phyloP scores from a whole-genome alignment of 306 rosid species.

The Citrullus colocynthis region DNA sequence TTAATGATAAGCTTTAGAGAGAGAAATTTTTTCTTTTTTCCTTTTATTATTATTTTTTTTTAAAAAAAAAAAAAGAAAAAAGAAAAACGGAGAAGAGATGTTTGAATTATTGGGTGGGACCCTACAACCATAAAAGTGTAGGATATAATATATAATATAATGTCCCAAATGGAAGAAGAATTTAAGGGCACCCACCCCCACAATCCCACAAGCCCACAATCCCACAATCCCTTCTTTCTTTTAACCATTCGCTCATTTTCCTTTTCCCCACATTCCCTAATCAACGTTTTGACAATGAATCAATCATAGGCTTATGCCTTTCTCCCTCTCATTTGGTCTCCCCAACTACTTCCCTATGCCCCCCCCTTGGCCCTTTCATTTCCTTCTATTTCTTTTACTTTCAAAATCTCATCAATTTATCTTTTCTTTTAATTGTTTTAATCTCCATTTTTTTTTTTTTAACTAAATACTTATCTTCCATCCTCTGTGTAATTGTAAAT shows the following conservation, averaged over 20 bases:
- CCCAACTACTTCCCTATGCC: background rate
- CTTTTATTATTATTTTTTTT: no score
- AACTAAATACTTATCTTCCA: no score
- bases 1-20: conserved; percentile 48
- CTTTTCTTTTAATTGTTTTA: no score
- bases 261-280: conserved; percentile 10
- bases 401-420: no score
- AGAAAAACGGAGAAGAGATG: conserved; percentile 1
- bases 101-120: conserved; percentile 39
- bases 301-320: conserved; percentile 16
- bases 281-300: conserved; percentile 19
- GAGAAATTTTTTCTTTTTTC: background rate
- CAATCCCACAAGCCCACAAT: background rate
- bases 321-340: background rate
- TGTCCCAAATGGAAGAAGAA: background rate
- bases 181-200: background rate
- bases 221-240: background rate
- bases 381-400: no score
- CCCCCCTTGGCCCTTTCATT: background rate
- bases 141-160: background rate
- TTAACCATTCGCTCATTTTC: background rate
- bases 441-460: no score
- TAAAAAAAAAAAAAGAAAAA: background rate
- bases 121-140: background rate
- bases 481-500: no score